phyloP scores from a whole-genome alignment of 495 filamentous ascomycete genomes.

The Lophium mytilinum region DNA sequence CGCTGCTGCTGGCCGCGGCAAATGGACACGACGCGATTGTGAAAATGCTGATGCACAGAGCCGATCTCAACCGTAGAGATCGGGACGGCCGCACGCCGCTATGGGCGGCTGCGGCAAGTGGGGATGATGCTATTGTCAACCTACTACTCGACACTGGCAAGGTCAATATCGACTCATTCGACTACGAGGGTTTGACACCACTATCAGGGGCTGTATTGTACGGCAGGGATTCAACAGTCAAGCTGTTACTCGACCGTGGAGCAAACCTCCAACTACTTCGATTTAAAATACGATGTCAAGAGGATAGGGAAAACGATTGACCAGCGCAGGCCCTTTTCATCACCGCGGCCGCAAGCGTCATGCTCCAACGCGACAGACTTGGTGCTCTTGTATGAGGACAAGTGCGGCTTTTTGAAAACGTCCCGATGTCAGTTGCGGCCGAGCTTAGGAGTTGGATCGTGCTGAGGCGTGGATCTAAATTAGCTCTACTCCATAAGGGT shows the following conservation, averaged over 20 bases:
- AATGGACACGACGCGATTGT: constrained; percentile 4
- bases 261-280: neutral
- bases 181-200: neutral
- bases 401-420: too few relatives aligned
- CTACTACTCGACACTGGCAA: neutral
- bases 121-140: neutral
- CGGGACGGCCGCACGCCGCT: neutral
- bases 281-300: too few relatives aligned
- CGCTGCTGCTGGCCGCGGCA: neutral
- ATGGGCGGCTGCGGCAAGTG: neutral
- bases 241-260: constrained; percentile 1
- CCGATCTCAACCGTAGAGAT: neutral
- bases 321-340: too few relatives aligned
- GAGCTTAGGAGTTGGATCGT: too few relatives aligned
- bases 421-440: too few relatives aligned
- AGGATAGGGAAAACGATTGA: too few relatives aligned
- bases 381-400: too few relatives aligned
- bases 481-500: too few relatives aligned
- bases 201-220: neutral
- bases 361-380: too few relatives aligned
- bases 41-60: neutral
- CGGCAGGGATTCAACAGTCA: neutral
- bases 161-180: neutral
- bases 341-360: too few relatives aligned
- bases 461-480: too few relatives aligned